Base-by-base conservation (phyloP, 805 yeast genomes). In the Candida jianshihensis region DNA sequence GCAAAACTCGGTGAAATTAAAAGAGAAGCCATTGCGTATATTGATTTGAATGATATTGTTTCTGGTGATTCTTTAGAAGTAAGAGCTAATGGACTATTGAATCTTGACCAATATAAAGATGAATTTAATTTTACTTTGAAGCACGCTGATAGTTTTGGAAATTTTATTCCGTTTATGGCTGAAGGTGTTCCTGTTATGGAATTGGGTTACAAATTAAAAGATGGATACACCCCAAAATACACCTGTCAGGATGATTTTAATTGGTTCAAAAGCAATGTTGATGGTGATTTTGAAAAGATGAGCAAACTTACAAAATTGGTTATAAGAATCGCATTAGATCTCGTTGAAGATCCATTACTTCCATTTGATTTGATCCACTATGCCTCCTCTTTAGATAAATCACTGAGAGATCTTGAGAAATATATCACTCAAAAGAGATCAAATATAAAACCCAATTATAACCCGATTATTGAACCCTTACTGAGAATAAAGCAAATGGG, bases 271-370 rank as follows among this genome's bases (percentile, higher is more conserved):
- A 54, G 64, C 21, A 25, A 40, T 5, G 64, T 78, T 26, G 90
- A 82, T 47, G 68, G 76, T 1, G 66, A 63, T 13, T 75, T 80
- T 71, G 53, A 59, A 14, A 65, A 70, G 34, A 87, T 81, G 49
- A 51, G 61, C 8, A 70, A 75, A 14, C 49, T 87, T 41, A 71
- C 78, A 4, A 71, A 77, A 37, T 51, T 82, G 17, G 49, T 81
- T 1, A 65, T 83, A 4, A 62, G 69, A 31, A 43, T 79, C 4
- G 59, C 71, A 0, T 51, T 87, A n/a, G 68, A 72, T 32, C 51
- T 82, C n/a, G 72, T 78, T 0, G 95, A 88, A 47, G 71, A 70
- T 28, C 95, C 97, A 1, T 56, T 86, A 28, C 63, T 89, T 14
- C 95, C 95, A 3, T 81, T 70, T 46, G 73, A 78, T 51, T 56